phyloP scores from a whole-genome alignment of 768 basidiomycete species.

The Hygrocybe punicea region DNA sequence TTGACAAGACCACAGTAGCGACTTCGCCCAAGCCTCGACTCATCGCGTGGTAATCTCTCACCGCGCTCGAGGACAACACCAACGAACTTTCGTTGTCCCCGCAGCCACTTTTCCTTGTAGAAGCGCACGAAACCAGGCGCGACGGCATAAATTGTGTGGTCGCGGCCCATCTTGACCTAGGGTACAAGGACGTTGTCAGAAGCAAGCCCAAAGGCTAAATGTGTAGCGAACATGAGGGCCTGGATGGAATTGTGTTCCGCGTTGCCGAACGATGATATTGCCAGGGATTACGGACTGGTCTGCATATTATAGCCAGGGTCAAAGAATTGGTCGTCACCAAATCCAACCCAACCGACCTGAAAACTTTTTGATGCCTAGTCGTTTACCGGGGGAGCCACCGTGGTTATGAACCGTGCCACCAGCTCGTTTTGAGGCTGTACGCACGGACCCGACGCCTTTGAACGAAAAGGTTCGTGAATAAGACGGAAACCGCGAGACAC shows the following conservation, averaged over 20 bases:
- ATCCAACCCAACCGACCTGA: conserved; percentile 57
- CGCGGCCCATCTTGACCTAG: conserved; percentile 86
- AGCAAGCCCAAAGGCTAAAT: conserved; percentile 9
- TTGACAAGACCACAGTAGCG: conserved; percentile 80
- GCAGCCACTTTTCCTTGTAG: conserved; percentile 78
- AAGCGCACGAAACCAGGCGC: conserved; percentile 92
- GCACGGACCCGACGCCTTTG: conserved; percentile 51
- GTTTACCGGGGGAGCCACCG: conserved; percentile 87
- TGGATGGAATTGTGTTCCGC: conserved; percentile 89
- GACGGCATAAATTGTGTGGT: conserved; percentile 91
- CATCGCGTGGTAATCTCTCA: conserved; percentile 84
- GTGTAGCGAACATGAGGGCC: conserved; percentile 92
- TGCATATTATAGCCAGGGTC: conserved; percentile 33
- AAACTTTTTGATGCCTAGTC: conserved; percentile 94
- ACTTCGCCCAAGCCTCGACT: conserved; percentile 68
- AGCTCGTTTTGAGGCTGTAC: conserved; percentile 94
- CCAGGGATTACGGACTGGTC: conserved; percentile 92
- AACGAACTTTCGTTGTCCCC: conserved; percentile 71
- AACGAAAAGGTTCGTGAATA: conserved; percentile 4
- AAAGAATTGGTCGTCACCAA: conserved; percentile 3
- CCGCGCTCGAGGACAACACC: conserved; percentile 81
- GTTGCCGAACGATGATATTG: conserved; percentile 93
- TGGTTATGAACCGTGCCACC: conserved; percentile 93
- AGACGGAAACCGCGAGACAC: neutral
- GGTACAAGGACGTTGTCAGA: neutral